Percentiles rank a stretch among this genome's conserved stretches.
Evolutionary conservation across 108 stramenopile genomes (phyloP).

Genomic region (Skeletonema grethae): DNA sequence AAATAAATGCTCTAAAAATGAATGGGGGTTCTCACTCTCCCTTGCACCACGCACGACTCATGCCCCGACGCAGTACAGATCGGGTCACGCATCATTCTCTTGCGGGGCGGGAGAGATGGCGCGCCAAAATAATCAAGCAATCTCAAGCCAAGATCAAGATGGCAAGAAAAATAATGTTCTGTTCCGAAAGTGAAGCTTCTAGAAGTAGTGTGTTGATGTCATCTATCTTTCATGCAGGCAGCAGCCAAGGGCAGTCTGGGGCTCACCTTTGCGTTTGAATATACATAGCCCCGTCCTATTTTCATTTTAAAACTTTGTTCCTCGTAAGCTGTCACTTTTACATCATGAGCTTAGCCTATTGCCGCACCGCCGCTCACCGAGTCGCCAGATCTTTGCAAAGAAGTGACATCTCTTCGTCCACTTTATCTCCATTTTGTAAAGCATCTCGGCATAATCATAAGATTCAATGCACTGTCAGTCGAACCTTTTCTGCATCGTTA

Average conservation of each 20-base stretch:
- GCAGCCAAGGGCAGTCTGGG: too few relatives aligned
- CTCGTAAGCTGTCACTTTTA: not conserved
- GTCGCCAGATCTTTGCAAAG: not conserved
- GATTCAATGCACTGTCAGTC: not conserved
- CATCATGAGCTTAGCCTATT: not conserved
- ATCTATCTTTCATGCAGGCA: too few relatives aligned
- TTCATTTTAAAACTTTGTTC: too few relatives aligned
- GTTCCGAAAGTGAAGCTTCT: too few relatives aligned
- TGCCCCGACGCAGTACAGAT: too few relatives aligned
- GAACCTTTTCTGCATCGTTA: not conserved
- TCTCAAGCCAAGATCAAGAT: not conserved
- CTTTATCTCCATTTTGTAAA: not conserved
- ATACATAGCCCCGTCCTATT: too few relatives aligned
- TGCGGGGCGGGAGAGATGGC: too few relatives aligned
- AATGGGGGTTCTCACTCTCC: not conserved
- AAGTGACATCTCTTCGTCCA: not conserved
- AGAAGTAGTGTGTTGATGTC: too few relatives aligned
- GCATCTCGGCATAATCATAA: not conserved
- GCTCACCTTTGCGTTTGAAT: too few relatives aligned
- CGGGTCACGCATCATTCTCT: too few relatives aligned
- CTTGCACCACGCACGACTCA: too few relatives aligned
- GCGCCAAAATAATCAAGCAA: too few relatives aligned
- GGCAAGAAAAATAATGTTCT: conserved; percentile 5
- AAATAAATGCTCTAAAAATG: not conserved
- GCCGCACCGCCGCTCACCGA: not conserved